Base-by-base conservation (phyloP, 768 basidiomycete genomes). In the Strobilomyces confusus region DNA sequence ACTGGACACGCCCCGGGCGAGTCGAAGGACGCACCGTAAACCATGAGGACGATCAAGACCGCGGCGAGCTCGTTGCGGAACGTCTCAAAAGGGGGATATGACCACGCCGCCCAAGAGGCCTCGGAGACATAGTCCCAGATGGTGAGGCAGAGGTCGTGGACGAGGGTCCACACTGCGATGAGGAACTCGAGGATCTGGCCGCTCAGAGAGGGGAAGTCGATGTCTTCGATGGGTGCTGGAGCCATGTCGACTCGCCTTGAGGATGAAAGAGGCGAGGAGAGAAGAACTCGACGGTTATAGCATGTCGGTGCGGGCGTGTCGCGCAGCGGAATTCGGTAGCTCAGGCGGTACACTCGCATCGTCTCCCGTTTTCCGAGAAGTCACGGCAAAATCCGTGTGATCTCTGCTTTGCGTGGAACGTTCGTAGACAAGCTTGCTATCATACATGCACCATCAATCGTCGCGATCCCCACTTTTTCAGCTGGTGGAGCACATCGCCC, bases 1-100 rank as follows among this genome's bases (percentile, higher is more conserved):
- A 14, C 41, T 15, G 13, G 17, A 15, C 43, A 17, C 17, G 15
- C 17, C 15, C 33, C 11, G 33, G 11, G 34, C 34, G 42, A 17
- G 14, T 9, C 36, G n/a, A n/a, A 20, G 4, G 26, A 12, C 51
- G 47, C 1, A 65, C 65, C 57, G 15, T 64, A 62, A 4, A 55
- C 50, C 43, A 17, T 23, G 53, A 62, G 15, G 33, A 13, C 48
- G 17, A 59, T 51, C 15, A 59, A 22, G 38, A 53, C 47, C 0
- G 57, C 54, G 0, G 32, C 37, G 3, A 65, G 41, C 19, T 44
- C 62, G 49, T 55, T 51, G 5, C 64, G 57, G 29, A 64, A 64
- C 20, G 54, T 9, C 36, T 67, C 64, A 26, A 65, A 62, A 4
- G 64, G 64, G 0, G 65, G 64, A 19, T 43, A 67, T 0, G 59